Base-by-base conservation (phyloP, 148 eudicot genomes). In the Suaeda aralocaspica region DNA sequence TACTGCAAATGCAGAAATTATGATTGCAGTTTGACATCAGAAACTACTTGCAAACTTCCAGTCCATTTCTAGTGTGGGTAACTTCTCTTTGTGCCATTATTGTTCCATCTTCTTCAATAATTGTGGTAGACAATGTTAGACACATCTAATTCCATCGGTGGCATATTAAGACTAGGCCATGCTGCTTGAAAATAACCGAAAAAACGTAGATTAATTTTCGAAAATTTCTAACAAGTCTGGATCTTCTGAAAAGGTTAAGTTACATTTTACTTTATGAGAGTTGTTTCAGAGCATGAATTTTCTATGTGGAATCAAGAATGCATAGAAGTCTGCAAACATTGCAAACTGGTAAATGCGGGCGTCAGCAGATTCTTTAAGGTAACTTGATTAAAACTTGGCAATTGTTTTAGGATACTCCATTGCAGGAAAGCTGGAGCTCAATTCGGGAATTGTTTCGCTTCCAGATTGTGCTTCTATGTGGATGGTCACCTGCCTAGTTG, bases 21-120 rank as follows among this genome's bases (percentile, higher is more conserved):
- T 57, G 55, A 50, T 42, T 59, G 68, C 48, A 66, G 67, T 72
- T 65, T 48, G 71, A 64, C 63, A n/a, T 36, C 66, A 55, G 73
- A 76, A 68, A 68, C 53, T 68, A 60, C 49, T 55, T 29, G 73
- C 57, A 52, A 63, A 72, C 70, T 66, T 44, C 68, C 64, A 61
- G 62, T 64, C 59, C 34, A 14, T 61, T 44, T 71, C 33, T 78
- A 73, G 77, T 67, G 66, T 78, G 74, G 81, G 81, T 73, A 78
- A 78, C 70, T 46, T 68, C 31, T 56, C 77, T 78, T 46, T 9
- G 59, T 67, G 49, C 51, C 26, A 49, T 73, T 62, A 3, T 12
- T 21, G n/a, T 11, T 11, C 15, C 18, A 16, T 9, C 29, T 62
- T 48, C 63, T 6, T 31, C 34, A 44, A 31, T 7, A 6, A 42